Percentiles rank a stretch among this genome's conserved stretches.
These are phyloP conservation scores for Rhizopogon sp. DNA, from an alignment of 768 basidiomycete genomes.

Conservation along the genomic window DNA sequence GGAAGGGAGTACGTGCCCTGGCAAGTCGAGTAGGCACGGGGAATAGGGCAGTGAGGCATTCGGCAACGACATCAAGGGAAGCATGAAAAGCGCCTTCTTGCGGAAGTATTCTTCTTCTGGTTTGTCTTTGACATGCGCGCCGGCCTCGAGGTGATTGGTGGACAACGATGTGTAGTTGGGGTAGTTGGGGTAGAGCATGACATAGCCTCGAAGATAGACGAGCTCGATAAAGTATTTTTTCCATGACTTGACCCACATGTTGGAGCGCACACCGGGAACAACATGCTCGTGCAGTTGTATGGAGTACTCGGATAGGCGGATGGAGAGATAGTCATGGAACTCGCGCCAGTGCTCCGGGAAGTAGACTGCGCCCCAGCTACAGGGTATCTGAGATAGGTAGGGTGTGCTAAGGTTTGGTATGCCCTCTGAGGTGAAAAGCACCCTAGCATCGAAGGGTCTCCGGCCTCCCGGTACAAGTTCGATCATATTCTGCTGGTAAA, in stretches of 20 bases:
- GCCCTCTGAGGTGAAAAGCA: constrained; percentile 42
- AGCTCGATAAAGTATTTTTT: constrained; percentile 89
- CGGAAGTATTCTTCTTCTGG: constrained; percentile 41
- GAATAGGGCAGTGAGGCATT: constrained; percentile 8
- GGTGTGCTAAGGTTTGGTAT: constrained; percentile 47
- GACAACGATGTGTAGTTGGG: constrained; percentile 67
- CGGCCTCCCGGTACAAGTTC: constrained; percentile 70
- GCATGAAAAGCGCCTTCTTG: constrained; percentile 58
- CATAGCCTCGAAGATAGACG: constrained; percentile 73
- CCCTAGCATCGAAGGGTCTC: constrained; percentile 59
- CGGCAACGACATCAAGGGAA: constrained; percentile 60
- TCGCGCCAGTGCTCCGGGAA: constrained; percentile 88
- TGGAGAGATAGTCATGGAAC: constrained; percentile 72
- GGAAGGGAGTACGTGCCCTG: constrained; percentile 43
- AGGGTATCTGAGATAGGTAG: constrained; percentile 83
- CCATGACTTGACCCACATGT: constrained; percentile 79
- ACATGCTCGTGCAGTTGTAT: constrained; percentile 35
- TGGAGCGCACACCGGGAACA: constrained; percentile 76
- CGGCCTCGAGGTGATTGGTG: constrained; percentile 87
- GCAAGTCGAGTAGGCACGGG: constrained; percentile 53
- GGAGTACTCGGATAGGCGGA: constrained; percentile 54
- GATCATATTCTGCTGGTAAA: constrained; percentile 82
- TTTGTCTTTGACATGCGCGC: constrained; percentile 67
- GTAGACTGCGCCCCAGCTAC: constrained; percentile 90
- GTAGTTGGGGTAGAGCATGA: constrained; percentile 89